These are phyloP conservation scores for Moesziomyces aphidis DNA, from an alignment of 1,284 basidiomycete genomes.

Conservation along the genomic window DNA sequence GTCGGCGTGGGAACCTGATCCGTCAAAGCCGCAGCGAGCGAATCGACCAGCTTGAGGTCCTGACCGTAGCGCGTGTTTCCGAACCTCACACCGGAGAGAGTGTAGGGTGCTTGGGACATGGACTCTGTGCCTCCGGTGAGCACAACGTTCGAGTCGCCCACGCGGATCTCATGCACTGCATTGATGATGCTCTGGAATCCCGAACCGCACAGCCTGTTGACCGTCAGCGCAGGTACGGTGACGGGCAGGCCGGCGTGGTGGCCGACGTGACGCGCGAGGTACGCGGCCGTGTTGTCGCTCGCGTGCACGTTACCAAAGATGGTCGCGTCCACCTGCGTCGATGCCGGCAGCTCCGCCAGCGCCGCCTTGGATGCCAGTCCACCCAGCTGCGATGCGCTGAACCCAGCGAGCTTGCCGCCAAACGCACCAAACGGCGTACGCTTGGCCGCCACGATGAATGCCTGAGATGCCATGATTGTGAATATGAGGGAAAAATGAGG, in stretches of 20 bases:
- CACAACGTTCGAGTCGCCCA: slow-evolving; percentile 86
- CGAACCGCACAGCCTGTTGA: slow-evolving; percentile 89
- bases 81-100: slow-evolving; percentile 68
- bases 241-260: slow-evolving; percentile 79
- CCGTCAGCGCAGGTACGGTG: slow-evolving; percentile 72
- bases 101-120: slow-evolving; percentile 89
- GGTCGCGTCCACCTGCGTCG: slow-evolving; percentile 69
- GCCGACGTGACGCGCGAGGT: slow-evolving; percentile 93
- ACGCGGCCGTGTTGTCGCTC: slow-evolving; percentile 77
- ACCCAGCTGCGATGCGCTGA: slow-evolving; percentile 69
- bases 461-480: slow-evolving; percentile 40
- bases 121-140: slow-evolving; percentile 96
- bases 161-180: slow-evolving; percentile 87
- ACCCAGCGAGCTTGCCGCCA: slow-evolving; percentile 70
- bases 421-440: slow-evolving; percentile 73
- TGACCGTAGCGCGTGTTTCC: slow-evolving; percentile 70
- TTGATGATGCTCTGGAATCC: slow-evolving; percentile 95
- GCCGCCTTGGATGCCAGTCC: slow-evolving; percentile 72
- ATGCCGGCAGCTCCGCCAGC: slow-evolving; percentile 70
- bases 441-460: slow-evolving; percentile 69
- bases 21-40: slow-evolving; percentile 71
- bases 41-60: slow-evolving; percentile 73
- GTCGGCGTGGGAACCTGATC: slow-evolving; percentile 72
- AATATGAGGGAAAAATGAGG: too few relatives aligned
- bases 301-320: slow-evolving; percentile 66